phyloP scores from a whole-genome alignment of 768 basidiomycete species.

The Aureoboletus auriporus region DNA sequence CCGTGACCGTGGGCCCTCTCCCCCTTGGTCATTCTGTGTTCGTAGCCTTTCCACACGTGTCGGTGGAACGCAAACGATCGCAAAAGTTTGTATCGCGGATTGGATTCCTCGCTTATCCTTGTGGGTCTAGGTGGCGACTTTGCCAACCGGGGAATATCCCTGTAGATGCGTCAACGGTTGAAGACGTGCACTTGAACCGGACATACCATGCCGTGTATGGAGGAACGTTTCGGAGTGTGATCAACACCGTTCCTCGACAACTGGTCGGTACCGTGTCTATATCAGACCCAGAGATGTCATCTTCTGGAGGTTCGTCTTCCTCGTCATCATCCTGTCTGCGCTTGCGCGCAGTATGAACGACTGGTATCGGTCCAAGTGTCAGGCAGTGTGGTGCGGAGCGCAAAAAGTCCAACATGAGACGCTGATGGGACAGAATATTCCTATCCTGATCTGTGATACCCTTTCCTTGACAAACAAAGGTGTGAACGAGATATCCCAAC shows the following conservation, averaged over 20 bases:
- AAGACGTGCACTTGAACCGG: conserved; percentile 4
- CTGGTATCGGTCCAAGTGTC: conserved; percentile 51
- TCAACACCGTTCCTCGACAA: conserved; percentile 68
- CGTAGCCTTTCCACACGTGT: conserved; percentile 74
- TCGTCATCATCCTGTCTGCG: conserved; percentile 45
- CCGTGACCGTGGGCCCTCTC: conserved; percentile 63
- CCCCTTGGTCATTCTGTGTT: conserved; percentile 93
- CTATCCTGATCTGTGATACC: conserved; percentile 92
- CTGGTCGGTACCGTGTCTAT: not conserved
- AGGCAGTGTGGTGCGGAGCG: conserved; percentile 66
- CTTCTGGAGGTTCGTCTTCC: conserved; percentile 40
- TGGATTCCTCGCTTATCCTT: conserved; percentile 42
- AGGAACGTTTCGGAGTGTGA: conserved; percentile 80
- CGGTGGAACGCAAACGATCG: conserved; percentile 81
- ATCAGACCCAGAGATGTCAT: conserved; percentile 15
- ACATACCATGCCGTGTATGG: conserved; percentile 87
- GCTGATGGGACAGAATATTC: conserved; percentile 87
- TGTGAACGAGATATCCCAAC: not conserved
- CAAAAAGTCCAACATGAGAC: conserved; percentile 77
- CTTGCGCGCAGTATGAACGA: conserved; percentile 36
- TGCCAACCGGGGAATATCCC: conserved; percentile 75
- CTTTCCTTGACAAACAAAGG: conserved; percentile 47
- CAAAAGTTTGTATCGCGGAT: conserved; percentile 65
- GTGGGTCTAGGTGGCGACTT: conserved; percentile 63
- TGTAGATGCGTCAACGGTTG: conserved; percentile 24